Percentiles rank a stretch among this genome's conserved stretches.
Conservation (phyloP, 2,329 filamentous ascomycete genomes). For the Alternaria alternata region DNA sequence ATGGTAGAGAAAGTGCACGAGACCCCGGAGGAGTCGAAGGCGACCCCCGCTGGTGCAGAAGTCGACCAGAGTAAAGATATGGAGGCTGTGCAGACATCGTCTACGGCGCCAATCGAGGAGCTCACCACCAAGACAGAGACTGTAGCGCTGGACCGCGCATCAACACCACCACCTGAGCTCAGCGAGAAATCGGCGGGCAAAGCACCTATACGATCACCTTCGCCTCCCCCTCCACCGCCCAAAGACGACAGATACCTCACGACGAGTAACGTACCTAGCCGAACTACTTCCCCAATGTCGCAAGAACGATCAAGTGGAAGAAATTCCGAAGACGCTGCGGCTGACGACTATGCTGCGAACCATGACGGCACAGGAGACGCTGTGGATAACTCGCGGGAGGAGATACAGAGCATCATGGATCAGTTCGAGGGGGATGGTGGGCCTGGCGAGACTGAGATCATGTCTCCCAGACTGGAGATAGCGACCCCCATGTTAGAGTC, state of each 20-base stretch:
- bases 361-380: conserved; percentile 46
- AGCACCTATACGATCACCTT: conserved; percentile 42
- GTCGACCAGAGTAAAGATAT: background rate
- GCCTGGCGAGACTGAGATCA: conserved; percentile 80
- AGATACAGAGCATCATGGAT: conserved; percentile 98
- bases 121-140: conserved; percentile 29
- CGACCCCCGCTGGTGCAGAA: background rate
- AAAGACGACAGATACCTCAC: conserved; percentile 62
- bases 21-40: background rate
- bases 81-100: conserved; percentile 11
- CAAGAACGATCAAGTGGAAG: conserved; percentile 51
- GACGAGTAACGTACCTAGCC: conserved; percentile 53
- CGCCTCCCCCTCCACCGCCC: conserved; percentile 58
- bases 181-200: conserved; percentile 39
- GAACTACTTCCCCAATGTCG: conserved; percentile 42
- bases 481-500: conserved; percentile 79
- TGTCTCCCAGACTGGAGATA: conserved; percentile 87
- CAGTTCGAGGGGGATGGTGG: conserved; percentile 83
- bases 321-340: conserved; percentile 47
- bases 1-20: background rate
- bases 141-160: conserved; percentile 18
- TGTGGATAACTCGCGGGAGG: conserved; percentile 72
- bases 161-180: conserved; percentile 32
- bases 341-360: conserved; percentile 60
- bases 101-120: conserved; percentile 25